Evolutionary conservation across 176 grass and related monocot genomes (phyloP), one percentile per base, ranked within the genome.

Genomic region (Tillandsia leiboldiana): DNA sequence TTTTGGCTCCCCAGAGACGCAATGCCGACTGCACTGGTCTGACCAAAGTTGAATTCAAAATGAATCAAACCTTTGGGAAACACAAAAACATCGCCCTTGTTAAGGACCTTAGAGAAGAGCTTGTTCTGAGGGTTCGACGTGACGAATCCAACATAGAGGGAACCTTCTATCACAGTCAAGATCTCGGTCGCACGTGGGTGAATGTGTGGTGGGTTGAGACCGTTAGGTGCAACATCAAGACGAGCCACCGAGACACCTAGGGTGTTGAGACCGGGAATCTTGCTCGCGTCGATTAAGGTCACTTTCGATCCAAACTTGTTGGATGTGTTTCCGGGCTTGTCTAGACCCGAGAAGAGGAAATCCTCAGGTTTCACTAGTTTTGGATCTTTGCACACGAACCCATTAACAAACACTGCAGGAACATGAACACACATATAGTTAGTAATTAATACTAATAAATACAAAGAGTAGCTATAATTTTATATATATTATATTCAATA

Each of bases 11-110:
- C 75, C 7, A 85, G 68, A 9, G 57, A 50, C 0, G 83, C 73
- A 0, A 72, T 13, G 1, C 72, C 83, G 23, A 73, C 77, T 8
- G 83, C 61, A 17, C 47, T 72, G 8, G 2, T 64, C 5, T 17
- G 20, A 50, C 63, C 77, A 2, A 6, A 1, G 18, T 85, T 85
- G 52, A 28, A 72, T 26, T 85, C 66, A 65, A 80, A 85, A 17
- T 85, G 83, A 13, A 80, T 64, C 14, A 73, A 64, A 11, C 83
- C 83, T 17, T 77, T 28, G 2, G 83, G 83, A 24, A 85, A 85
- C 10, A 77, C 83, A 0, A 80, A 80, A 24, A 72, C 83, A n/a
- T 80, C 83, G 2, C 83, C 83, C 68, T 72, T 72, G 3, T 80
- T 66, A 51, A 85, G 65, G 48, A 76, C 63, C 62, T 85, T 85